A percentile compares a stretch with the other conserved stretches of the same genome.
Conservation (phyloP, 2,329 filamentous ascomycete genomes). For the Beauveria brongniartii region DNA sequence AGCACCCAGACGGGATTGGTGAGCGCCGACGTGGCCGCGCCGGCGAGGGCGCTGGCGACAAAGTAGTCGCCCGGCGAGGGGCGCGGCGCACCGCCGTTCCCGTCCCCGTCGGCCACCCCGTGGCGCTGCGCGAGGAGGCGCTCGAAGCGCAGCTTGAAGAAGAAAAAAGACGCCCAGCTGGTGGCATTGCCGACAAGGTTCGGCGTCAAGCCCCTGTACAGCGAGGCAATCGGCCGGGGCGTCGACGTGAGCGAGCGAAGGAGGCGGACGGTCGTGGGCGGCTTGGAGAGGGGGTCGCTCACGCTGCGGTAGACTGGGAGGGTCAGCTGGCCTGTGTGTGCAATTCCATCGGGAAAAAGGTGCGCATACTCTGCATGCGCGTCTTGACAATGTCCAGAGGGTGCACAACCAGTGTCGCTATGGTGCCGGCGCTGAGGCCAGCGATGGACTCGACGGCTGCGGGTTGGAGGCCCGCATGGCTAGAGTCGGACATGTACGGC, state of each 20-base stretch:
- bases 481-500: constrained; percentile 37
- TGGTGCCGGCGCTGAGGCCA: constrained; percentile 79
- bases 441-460: constrained; percentile 80
- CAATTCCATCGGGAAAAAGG: not conserved
- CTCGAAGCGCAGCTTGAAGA: constrained; percentile 57
- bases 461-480: constrained; percentile 58
- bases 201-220: constrained; percentile 84
- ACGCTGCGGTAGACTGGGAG: constrained; percentile 42
- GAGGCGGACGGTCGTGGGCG: constrained; percentile 43
- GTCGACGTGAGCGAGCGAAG: constrained; percentile 40
- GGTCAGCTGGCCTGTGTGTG: not conserved
- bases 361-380: constrained; percentile 68
- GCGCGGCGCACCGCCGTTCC: constrained; percentile 7
- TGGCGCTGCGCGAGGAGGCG: constrained; percentile 28
- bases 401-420: constrained; percentile 80
- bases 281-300: constrained; percentile 25
- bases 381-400: constrained; percentile 96
- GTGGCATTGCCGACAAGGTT: constrained; percentile 87
- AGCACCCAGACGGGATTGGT: constrained; percentile 98
- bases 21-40: constrained; percentile 67
- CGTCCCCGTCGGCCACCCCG: not conserved
- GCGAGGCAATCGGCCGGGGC: constrained; percentile 54
- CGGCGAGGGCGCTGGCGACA: constrained; percentile 60
- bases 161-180: constrained; percentile 90
- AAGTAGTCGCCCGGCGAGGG: constrained; percentile 66